Evolutionary conservation across 352 stramenopile genomes (phyloP).

Genomic region (Phytophthora kernoviae): DNA sequence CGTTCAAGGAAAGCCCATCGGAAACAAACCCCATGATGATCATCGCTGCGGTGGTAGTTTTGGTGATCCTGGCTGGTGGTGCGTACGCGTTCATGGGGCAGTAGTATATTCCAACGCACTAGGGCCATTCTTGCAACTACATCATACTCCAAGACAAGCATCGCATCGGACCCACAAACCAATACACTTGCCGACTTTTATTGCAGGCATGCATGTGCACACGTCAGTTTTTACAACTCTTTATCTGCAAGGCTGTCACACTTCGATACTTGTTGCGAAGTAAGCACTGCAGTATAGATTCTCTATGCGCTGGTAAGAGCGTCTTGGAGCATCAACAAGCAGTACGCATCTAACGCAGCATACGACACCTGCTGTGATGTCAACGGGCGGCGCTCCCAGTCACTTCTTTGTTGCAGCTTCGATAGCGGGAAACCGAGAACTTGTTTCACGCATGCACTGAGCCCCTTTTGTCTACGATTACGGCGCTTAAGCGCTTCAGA

Average conservation of each 20-base stretch:
- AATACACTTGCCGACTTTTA: too few relatives aligned
- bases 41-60: slow-evolving; percentile 48
- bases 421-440: slow-evolving; percentile 59
- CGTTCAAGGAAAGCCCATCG: slow-evolving; percentile 73
- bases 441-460: slow-evolving; percentile 62
- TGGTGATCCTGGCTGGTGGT: slow-evolving; percentile 52
- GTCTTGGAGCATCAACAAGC: slow-evolving; percentile 76
- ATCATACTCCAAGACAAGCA: too few relatives aligned
- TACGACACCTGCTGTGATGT: slow-evolving; percentile 67
- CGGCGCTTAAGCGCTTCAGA: slow-evolving; percentile 32
- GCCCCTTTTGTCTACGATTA: slow-evolving; percentile 47
- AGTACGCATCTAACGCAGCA: slow-evolving; percentile 76
- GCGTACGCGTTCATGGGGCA: slow-evolving; percentile 57
- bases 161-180: too few relatives aligned
- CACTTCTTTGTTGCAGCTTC: slow-evolving; percentile 75
- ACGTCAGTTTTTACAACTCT: too few relatives aligned
- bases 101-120: slow-evolving; percentile 4
- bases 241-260: too few relatives aligned
- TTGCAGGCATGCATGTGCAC: too few relatives aligned
- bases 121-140: too few relatives aligned
- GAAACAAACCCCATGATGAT: slow-evolving; percentile 53
- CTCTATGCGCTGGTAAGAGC: slow-evolving; percentile 21
- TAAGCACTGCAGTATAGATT: too few relatives aligned
- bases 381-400: slow-evolving; percentile 76
- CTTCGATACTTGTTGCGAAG: too few relatives aligned